Evolutionary conservation across 352 stramenopile genomes (phyloP), one percentile per base, ranked within the genome.

Genomic region (Globisporangium takayamanum): DNA sequence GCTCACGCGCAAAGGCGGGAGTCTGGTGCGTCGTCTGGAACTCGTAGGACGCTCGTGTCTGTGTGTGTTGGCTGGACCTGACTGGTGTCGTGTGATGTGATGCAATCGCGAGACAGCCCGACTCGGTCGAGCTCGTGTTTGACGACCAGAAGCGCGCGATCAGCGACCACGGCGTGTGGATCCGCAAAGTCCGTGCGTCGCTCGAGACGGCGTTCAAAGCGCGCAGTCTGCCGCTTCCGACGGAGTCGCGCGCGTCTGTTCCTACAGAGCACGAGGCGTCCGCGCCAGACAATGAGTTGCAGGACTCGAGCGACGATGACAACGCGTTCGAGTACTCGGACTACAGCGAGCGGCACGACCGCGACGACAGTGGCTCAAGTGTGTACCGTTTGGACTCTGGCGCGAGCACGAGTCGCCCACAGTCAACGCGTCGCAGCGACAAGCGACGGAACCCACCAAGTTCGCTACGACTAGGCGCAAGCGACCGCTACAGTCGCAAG

Each of bases 111-210:
- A 39, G 33, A 7, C 30, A 68, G 65, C 51, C 62, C 11, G 65
- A 76, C 20, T 58, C 46, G 37, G 59, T 84, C 28, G 77, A 83
- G 42, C 55, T 72, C 8, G 49, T 71, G 14, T 77, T 81, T 42
- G 76, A 84, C 25, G 51, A 67, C 0, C 78, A 80, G 60, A 71
- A 82, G 37, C 55, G 61, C 0, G 51, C 72, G 22, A 63, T 88
- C n/a, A 76, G 76, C 14, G 69, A 79, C 10, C 70, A 83, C 52
- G 68, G 70, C 58, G 37, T 57, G 8, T 94, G 84, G 84, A 48
- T 89, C n/a, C 77, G 71, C 18, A 55, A 73, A 47, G 68, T 60
- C n/a, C 57, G 64, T 4, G 44, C 51, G 0, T 37, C 62, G 16
- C 39, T 90, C 18, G 65, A 80, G 42, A 65, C 58, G 5, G 60